Conservation (phyloP, 2,329 filamentous ascomycete species). For the Tolypocladium amazonense region DNA sequence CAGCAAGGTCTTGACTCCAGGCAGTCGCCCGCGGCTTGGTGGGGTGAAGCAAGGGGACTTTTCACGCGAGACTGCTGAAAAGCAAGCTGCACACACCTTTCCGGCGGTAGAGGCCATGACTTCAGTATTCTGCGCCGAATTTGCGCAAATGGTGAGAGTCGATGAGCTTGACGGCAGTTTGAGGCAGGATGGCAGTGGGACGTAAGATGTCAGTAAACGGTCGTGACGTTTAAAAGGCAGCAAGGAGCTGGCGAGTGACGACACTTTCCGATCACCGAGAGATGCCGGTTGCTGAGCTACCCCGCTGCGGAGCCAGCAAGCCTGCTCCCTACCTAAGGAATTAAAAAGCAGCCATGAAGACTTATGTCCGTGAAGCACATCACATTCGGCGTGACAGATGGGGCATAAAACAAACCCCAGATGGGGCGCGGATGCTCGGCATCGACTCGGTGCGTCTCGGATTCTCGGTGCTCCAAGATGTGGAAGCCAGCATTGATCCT, state of each 20-base stretch:
- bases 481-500: too few relatives aligned
- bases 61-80: neutral
- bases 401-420: neutral
- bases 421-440: neutral
- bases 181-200: neutral
- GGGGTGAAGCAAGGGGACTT: neutral
- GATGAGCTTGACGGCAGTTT: neutral
- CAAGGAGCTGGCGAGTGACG: neutral
- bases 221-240: neutral
- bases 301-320: constrained; percentile 1
- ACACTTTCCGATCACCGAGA: constrained; percentile 2
- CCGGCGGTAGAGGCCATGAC: constrained; percentile 40
- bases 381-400: too few relatives aligned
- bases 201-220: neutral
- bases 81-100: constrained; percentile 27
- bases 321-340: neutral
- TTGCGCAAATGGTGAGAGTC: neutral
- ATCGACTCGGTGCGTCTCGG: neutral
- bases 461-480: neutral
- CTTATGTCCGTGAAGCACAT: neutral
- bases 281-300: constrained; percentile 1
- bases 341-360: neutral
- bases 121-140: neutral
- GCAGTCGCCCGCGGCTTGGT: neutral
- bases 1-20: constrained; percentile 7